Percentiles rank a stretch among this genome's conserved stretches.
phyloP scores from a whole-genome alignment of 2,329 filamentous ascomycete genomes.

The Pyricularia grisea region DNA sequence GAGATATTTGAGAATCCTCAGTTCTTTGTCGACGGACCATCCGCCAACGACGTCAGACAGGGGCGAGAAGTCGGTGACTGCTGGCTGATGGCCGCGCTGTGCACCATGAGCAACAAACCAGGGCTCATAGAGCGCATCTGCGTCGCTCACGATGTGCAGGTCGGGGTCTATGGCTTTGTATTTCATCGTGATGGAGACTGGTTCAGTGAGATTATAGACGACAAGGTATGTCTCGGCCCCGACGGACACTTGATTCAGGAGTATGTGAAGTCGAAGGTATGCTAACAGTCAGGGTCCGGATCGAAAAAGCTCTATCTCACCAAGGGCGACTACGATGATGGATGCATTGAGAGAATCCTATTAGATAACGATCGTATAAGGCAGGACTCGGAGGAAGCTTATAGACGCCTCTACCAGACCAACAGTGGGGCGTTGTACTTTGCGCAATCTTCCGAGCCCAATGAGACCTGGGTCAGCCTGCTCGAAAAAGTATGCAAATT shows the following conservation, averaged over 20 bases:
- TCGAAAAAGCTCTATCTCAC: conserved; percentile 35
- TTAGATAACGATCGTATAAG: conserved; percentile 33
- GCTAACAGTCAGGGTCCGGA: no score
- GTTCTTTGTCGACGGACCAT: conserved; percentile 71
- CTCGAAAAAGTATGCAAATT: conserved; percentile 44
- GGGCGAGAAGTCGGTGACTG: conserved; percentile 67
- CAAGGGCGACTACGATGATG: conserved; percentile 53
- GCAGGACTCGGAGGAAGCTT: conserved; percentile 45
- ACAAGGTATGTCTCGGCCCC: conserved; percentile 23
- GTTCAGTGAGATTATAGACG: conserved; percentile 48
- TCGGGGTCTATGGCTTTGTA: conserved; percentile 80
- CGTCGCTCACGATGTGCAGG: conserved; percentile 59
- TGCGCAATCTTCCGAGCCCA: conserved; percentile 56
- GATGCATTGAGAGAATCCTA: conserved; percentile 34
- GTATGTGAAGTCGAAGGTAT: not conserved
- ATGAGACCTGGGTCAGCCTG: conserved; percentile 65
- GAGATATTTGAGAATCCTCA: conserved; percentile 69
- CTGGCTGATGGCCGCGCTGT: conserved; percentile 76
- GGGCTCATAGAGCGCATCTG: conserved; percentile 65
- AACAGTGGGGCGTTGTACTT: conserved; percentile 63
- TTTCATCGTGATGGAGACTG: conserved; percentile 76
- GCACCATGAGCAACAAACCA: conserved; percentile 64
- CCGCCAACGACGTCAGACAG: conserved; percentile 69
- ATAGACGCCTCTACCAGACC: conserved; percentile 54
- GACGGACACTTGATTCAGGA: conserved; percentile 7